These are phyloP conservation scores for Trichopus zeylanicus DNA, from an alignment of 116 monocot species.

Conservation along the genomic window DNA sequence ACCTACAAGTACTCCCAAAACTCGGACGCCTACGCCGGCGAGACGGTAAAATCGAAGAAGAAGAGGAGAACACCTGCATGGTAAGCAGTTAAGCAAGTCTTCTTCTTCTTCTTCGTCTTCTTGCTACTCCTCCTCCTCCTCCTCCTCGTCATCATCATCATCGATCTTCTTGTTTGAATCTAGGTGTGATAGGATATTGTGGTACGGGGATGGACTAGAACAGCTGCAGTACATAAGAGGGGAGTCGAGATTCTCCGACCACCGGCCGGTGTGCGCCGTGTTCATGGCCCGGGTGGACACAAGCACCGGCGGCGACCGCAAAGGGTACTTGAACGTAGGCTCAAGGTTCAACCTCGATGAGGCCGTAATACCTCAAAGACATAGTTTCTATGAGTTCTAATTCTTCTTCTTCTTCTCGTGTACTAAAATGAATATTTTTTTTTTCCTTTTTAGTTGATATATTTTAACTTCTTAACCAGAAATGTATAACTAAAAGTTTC, in stretches of 20 bases:
- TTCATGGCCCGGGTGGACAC: slow-evolving; percentile 50
- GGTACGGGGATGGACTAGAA: slow-evolving; percentile 80
- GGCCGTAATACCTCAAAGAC: slow-evolving; percentile 44
- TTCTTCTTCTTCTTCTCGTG: too few relatives aligned
- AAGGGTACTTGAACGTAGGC: slow-evolving; percentile 30
- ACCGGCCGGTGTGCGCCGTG: slow-evolving; percentile 75
- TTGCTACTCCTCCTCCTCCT: too few relatives aligned
- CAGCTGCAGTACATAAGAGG: slow-evolving; percentile 77
- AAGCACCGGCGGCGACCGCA: slow-evolving; percentile 15
- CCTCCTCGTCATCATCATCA: too few relatives aligned
- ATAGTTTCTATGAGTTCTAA: slow-evolving; percentile 72
- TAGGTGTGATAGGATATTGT: slow-evolving; percentile 92
- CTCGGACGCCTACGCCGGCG: slow-evolving; percentile 85
- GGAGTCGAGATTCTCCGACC: slow-evolving; percentile 84
- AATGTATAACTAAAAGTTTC: too few relatives aligned
- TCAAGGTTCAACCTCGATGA: slow-evolving; percentile 22
- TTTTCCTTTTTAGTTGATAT: too few relatives aligned
- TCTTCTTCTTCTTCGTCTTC: too few relatives aligned
- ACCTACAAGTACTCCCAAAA: slow-evolving; percentile 91
- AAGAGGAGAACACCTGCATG: slow-evolving; percentile 94
- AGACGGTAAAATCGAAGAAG: slow-evolving; percentile 71
- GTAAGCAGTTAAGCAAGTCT: slow-evolving; percentile 22
- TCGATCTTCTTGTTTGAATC: not conserved
- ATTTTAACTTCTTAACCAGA: too few relatives aligned
- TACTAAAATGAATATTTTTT: not conserved